phyloP scores from a whole-genome alignment of 2,329 filamentous ascomycete genomes.

The Aspergillus sp. region DNA sequence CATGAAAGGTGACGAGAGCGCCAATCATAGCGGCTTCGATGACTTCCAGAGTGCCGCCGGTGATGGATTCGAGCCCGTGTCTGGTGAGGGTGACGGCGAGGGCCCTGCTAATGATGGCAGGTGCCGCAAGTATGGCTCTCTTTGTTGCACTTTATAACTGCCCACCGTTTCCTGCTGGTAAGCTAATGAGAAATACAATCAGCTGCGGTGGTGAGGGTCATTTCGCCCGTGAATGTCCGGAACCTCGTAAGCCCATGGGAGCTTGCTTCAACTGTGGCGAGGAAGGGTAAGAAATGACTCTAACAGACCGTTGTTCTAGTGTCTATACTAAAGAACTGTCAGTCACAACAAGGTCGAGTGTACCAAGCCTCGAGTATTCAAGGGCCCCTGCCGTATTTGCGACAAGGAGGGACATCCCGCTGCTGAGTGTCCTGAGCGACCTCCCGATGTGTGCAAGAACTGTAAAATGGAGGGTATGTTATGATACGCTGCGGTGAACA shows the following conservation, averaged over 20 bases:
- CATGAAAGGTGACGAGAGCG: constrained; percentile 10
- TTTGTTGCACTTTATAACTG: neutral
- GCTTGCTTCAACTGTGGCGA: constrained; percentile 41
- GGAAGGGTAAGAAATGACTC: constrained; percentile 27
- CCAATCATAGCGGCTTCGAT: constrained; percentile 6
- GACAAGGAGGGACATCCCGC: constrained; percentile 40
- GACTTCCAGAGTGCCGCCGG: neutral
- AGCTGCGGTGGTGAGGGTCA: constrained; percentile 32
- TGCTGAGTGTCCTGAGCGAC: constrained; percentile 37
- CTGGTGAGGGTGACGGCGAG: constrained; percentile 2
- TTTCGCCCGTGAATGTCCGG: constrained; percentile 34
- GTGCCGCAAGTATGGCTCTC: constrained; percentile 30
- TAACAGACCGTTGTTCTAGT: constrained; percentile 5
- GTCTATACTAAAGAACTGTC: neutral
- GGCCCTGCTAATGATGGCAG: constrained; percentile 12
- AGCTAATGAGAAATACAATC: neutral
- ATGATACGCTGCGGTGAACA: neutral
- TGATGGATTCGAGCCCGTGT: neutral
- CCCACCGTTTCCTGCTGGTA: neutral
- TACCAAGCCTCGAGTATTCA: constrained; percentile 40
- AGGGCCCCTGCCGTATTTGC: constrained; percentile 40
- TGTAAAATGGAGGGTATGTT: constrained; percentile 38
- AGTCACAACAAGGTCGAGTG: constrained; percentile 40
- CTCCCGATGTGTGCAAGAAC: constrained; percentile 39
- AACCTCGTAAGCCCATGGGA: constrained; percentile 21